phyloP scores from a whole-genome alignment of 352 stramenopile genomes.

The Phytophthora citricola region DNA sequence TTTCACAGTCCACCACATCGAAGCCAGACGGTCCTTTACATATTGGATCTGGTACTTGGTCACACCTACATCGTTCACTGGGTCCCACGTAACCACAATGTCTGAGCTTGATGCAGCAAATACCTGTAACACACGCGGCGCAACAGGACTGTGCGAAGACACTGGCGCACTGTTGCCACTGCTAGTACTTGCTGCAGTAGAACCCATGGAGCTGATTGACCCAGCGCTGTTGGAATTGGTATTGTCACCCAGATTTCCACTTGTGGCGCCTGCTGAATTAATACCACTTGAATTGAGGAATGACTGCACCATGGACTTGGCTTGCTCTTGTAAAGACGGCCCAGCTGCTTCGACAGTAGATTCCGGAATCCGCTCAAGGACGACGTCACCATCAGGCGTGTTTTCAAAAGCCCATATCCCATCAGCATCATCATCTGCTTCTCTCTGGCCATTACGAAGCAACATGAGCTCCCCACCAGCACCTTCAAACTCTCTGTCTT shows the following conservation, averaged over 20 bases:
- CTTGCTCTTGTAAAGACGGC: conserved; percentile 62
- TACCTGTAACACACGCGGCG: conserved; percentile 65
- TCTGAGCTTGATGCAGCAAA: conserved; percentile 64
- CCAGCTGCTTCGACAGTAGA: conserved; percentile 39
- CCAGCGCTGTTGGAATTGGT: conserved; percentile 18
- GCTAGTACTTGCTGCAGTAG: conserved; percentile 26
- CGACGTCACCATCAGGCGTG: conserved; percentile 57
- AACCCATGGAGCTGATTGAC: conserved; percentile 30
- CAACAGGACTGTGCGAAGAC: conserved; percentile 22
- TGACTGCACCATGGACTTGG: conserved; percentile 71
- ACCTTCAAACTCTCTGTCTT: conserved; percentile 27
- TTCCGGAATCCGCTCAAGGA: conserved; percentile 69
- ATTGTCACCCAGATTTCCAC: conserved; percentile 15
- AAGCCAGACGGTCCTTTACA: conserved; percentile 75
- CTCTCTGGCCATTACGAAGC: conserved; percentile 32
- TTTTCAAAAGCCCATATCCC: conserved; percentile 78
- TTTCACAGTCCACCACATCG: conserved; percentile 84
- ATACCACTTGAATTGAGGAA: conserved; percentile 62
- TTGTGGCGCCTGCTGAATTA: conserved; percentile 25
- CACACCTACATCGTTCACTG: conserved; percentile 59
- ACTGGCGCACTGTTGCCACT: conserved; percentile 7
- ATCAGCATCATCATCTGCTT: conserved; percentile 42
- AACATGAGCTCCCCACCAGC: conserved; percentile 27
- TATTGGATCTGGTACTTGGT: conserved; percentile 87
- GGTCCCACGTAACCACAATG: conserved; percentile 80